Base-by-base conservation (phyloP, 768 basidiomycete species). In the Xerocomus spinulosus region DNA sequence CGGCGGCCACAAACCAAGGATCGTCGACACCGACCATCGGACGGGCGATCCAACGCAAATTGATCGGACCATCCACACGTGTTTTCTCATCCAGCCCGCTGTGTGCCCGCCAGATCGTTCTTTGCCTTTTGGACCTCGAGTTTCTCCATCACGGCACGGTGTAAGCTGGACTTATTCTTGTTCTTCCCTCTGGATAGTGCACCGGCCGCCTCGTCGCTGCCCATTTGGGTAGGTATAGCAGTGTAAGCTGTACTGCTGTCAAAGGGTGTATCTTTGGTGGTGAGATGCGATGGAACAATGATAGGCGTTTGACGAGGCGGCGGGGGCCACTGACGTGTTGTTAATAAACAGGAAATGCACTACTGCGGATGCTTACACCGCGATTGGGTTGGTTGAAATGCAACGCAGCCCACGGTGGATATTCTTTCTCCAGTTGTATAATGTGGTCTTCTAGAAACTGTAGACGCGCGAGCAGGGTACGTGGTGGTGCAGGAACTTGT, bases 351-450 rank as follows among this genome's bases (percentile, higher is more conserved):
- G 18, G 1, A 17, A 23, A 43, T 15, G 12, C 33, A 34, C 30
- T 40, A n/a, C 32, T 23, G 46, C 48, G 29, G 15, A 46, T 5
- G 75, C 85, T 40, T 68, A 91, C 89, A 23, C 82, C 85, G 48
- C 89, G 80, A 56, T 81, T 76, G 3, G 89, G 89, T 60, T 92
- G 88, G 47, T 86, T 89, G 62, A 91, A 91, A 60, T 91, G 88
- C n/a, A 91, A 68, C 8, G 88, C 87, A 0, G 88, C 86, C 88
- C 88, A 91, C 5, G 88, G 86, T 3, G 88, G 88, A 57, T 87
- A 90, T 44, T 89, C 87, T 57, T 80, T 86, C 62, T 92, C 88
- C 2, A 92, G 71, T 42, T 75, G 76, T 30, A 85, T 73, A 50
- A 92, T 76, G 56, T 90, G 87, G 30, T 88, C 84, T 62, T 92